Percentiles rank a stretch among this genome's conserved stretches.
Evolutionary conservation across 768 basidiomycete genomes (phyloP).

Genomic region (Psilocybe azurescens): DNA sequence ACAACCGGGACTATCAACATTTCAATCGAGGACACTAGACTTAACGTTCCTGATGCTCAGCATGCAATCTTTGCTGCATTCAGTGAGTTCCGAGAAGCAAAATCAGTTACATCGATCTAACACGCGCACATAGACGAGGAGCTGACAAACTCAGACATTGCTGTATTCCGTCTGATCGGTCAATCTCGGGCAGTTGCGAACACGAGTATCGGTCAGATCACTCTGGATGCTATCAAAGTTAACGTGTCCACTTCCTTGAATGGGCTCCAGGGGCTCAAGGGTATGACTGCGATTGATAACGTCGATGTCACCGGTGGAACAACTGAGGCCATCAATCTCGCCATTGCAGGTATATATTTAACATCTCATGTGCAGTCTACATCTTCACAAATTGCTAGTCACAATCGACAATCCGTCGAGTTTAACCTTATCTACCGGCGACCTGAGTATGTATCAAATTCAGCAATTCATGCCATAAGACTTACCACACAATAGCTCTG

Average conservation of each 20-base stretch:
- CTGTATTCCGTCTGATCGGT: conserved; percentile 63
- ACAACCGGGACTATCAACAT: conserved; percentile 73
- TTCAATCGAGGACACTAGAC: conserved; percentile 55
- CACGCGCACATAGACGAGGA: conserved; percentile 47
- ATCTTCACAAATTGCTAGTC: conserved; percentile 37
- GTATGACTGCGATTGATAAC: conserved; percentile 54
- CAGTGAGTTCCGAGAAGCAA: conserved; percentile 44
- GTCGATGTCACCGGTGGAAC: conserved; percentile 76
- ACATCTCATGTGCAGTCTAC: conserved; percentile 1
- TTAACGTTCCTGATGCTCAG: conserved; percentile 51
- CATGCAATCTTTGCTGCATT: conserved; percentile 61
- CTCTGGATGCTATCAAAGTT: conserved; percentile 74
- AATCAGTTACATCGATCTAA: not conserved
- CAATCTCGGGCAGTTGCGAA: conserved; percentile 64
- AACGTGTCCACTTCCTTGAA: conserved; percentile 65
- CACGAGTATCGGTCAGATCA: conserved; percentile 66
- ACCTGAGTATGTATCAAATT: conserved; percentile 55
- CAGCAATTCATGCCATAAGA: not conserved
- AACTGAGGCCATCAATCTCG: conserved; percentile 58
- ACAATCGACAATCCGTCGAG: conserved; percentile 73
- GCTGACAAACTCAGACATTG: conserved; percentile 53
- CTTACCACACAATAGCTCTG: conserved; percentile 43
- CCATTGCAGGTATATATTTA: conserved; percentile 53
- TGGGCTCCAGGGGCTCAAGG: conserved; percentile 67
- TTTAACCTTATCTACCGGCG: conserved; percentile 63